Evolutionary conservation across 2,329 filamentous ascomycete genomes (phyloP), one percentile per base, ranked within the genome.

Genomic region (Botrytis porri): DNA sequence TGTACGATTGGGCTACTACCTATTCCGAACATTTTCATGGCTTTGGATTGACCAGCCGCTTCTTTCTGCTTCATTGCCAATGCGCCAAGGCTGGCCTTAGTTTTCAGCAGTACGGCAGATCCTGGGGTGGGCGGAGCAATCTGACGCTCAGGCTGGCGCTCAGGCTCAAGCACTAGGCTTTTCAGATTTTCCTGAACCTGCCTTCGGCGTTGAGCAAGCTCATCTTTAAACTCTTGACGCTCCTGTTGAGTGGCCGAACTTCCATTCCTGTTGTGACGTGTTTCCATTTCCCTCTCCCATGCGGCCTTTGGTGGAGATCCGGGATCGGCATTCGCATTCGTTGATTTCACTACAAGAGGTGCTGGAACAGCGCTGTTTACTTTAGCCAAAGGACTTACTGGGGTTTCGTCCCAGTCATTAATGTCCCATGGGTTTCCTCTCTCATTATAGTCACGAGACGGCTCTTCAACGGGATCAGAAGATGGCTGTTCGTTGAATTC

Each of bases 101-200:
- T 82, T 74, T 88, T 88, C 70, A 94, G 82, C 71, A 93, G 88
- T 35, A 67, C 65, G 8, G 48, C 65, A 16, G 65, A 57, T 39
- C 65, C 65, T 41, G 65, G 65, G 7, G 48, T 67, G 16, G 48
- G 65, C n/a, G 65, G 32, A 57, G 48, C 35, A 57, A 67, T 14
- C 35, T 67, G 65, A 48, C 65, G 45, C 37, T 66, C 81, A 54
- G 72, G 82, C 76, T 35, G 85, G 84, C 61, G 83, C 32, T 74
- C 84, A 64, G 93, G 89, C 4, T 86, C 86, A 77, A 92, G 90
- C 0, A 88, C 89, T 75, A 90, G 91, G 0, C 88, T 91, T 12
- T 89, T 92, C 62, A 95, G 83, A 76, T 89, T 91, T 81, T 95
- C 92, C 69, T 93, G 89, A 12, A 95, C 91, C 1, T 90, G 88